Base-by-base conservation (phyloP, 2,329 filamentous ascomycete genomes). In the Pseudocercospora ulei region DNA sequence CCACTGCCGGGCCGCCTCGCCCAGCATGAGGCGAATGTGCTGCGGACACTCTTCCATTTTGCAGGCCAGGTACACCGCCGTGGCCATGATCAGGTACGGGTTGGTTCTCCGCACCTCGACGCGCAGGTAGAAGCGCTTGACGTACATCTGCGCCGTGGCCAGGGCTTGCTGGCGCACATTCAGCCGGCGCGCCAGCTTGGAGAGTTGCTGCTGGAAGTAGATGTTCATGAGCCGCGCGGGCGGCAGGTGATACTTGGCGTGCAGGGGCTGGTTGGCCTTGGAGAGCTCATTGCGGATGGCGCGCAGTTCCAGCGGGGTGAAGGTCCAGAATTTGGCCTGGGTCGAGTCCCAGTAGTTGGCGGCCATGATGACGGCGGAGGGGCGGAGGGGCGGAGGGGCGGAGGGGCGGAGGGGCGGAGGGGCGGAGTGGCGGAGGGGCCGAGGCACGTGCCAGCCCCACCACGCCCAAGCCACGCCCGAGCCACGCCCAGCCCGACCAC, bases 21-120 rank as follows among this genome's bases (percentile, higher is more conserved):
- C 80, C 7, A 90, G 79, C 42, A 98, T 80, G 48, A 93, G 74
- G 18, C 90, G 76, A 55, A 98, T 96, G 61, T 98, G 90, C 61
- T 96, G 88, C 2, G 90, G 90, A 35, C 80, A 87, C 62, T 98
- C 90, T 62, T 98, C 90, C 76, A 93, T 94, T 65, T 98, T 98
- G 67, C 86, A 94, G 12, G 90, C 87, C 22, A 98, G 70, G 61
- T 98, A 98, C 44, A 96, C 73, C 3, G 88, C 83, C 1, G 90
- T 96, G n/a, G 86, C 80, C 49, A 94, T 73, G 42, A 96, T 77
- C 22, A 96, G 76, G 58, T 93, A 94, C 3, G 88, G 86, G 54
- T 96, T 98, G 31, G 87, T 94, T 47, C 80, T 78, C 41, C 88
- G 80, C 49, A 96, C 86, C 56, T 94, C 86, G 53, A 94, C 82